Conservation (phyloP, 2,329 filamentous ascomycete species). For the Alternaria consortialis region DNA sequence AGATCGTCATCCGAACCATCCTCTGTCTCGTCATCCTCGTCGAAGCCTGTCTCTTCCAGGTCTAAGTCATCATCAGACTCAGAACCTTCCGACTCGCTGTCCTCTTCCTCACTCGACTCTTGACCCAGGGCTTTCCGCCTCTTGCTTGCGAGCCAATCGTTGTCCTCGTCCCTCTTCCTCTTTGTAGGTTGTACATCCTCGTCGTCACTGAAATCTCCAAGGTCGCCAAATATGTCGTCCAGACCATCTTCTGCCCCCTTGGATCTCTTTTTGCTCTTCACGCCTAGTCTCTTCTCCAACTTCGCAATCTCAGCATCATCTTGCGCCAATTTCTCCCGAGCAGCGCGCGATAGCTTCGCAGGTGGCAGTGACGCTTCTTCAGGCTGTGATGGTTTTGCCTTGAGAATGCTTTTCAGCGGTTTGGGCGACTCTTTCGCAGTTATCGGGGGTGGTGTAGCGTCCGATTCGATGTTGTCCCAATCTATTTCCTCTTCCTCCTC, state of each 20-base stretch:
- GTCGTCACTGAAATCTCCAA: conserved; percentile 61
- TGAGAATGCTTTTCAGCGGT: conserved; percentile 43
- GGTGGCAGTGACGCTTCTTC: conserved; percentile 28
- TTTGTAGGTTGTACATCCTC: conserved; percentile 60
- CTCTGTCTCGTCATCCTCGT: conserved; percentile 29
- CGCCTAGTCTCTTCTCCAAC: conserved; percentile 85
- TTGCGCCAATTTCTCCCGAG: conserved; percentile 71
- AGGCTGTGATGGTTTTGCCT: conserved; percentile 23
- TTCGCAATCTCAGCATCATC: conserved; percentile 91
- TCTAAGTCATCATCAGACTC: conserved; percentile 44
- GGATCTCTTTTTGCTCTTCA: conserved; percentile 76
- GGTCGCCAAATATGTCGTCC: conserved; percentile 76
- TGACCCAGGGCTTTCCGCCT: conserved; percentile 59
- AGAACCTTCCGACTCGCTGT: conserved; percentile 34
- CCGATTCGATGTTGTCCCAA: conserved; percentile 48
- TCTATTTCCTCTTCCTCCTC: conserved; percentile 38
- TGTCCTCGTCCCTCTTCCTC: conserved; percentile 66
- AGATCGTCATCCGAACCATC: conserved; percentile 47
- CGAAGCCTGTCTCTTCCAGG: conserved; percentile 25
- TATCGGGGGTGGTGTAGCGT: conserved; percentile 31
- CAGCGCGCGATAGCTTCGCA: conserved; percentile 47
- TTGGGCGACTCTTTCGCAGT: conserved; percentile 33
- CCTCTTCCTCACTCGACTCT: conserved; percentile 31
- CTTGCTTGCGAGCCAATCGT: conserved; percentile 68
- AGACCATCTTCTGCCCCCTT: conserved; percentile 84